Conservation (phyloP, 2,329 filamentous ascomycete genomes). For the Cercospora berteroae region DNA sequence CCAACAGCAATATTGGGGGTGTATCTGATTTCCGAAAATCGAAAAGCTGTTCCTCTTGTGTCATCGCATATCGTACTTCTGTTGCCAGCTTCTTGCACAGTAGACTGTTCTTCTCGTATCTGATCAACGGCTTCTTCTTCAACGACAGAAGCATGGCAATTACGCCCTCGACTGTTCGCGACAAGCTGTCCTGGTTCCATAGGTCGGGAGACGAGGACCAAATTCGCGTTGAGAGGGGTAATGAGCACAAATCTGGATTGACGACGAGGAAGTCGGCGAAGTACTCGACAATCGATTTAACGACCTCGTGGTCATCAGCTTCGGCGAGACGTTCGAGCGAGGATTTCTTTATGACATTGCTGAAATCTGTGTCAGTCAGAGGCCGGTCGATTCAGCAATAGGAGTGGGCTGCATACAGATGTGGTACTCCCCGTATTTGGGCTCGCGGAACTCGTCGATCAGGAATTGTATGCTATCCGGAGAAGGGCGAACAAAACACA, state of each 20-base stretch:
- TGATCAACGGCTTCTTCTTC: constrained; percentile 94
- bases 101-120: constrained; percentile 87
- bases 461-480: constrained; percentile 88
- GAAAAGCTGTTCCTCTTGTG: constrained; percentile 93
- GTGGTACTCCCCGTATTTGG: constrained; percentile 96
- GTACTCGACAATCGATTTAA: constrained; percentile 89
- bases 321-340: constrained; percentile 90
- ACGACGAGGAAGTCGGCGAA: constrained; percentile 95
- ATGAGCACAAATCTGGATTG: constrained; percentile 72
- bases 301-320: constrained; percentile 95
- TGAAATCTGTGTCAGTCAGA: constrained; percentile 65
- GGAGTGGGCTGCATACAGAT: constrained; percentile 56
- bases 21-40: constrained; percentile 95
- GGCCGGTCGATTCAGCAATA: constrained; percentile 24
- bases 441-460: constrained; percentile 92
- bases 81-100: constrained; percentile 89
- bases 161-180: constrained; percentile 81
- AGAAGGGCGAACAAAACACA: constrained; percentile 90
- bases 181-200: constrained; percentile 87
- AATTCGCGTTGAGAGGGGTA: constrained; percentile 33
- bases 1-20: constrained; percentile 82
- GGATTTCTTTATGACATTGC: constrained; percentile 96
- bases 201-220: constrained; percentile 61
- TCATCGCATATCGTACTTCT: constrained; percentile 88
- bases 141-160: constrained; percentile 80